Evolutionary conservation across 2,329 filamentous ascomycete genomes (phyloP).

Genomic region (Aplosporella prunicola): DNA sequence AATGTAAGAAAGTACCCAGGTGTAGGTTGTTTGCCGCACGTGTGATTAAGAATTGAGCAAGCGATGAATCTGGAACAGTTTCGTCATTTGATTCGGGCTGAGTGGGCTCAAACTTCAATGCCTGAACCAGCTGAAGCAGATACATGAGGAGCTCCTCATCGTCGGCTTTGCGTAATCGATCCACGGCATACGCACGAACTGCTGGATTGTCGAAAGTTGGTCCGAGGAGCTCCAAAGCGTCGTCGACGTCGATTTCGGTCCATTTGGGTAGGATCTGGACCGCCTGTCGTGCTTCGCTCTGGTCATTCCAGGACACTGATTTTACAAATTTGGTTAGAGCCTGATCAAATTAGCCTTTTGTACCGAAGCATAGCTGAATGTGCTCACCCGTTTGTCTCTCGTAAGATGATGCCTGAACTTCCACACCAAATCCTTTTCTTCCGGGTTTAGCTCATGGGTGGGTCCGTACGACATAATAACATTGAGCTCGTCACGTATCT

Average conservation of each 20-base stretch:
- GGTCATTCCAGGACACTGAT: conserved; percentile 88
- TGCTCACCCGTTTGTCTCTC: conserved; percentile 60
- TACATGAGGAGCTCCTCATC: conserved; percentile 89
- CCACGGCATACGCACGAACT: conserved; percentile 87
- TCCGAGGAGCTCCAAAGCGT: conserved; percentile 86
- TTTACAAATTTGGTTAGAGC: conserved; percentile 95
- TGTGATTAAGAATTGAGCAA: conserved; percentile 81
- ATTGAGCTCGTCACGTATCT: conserved; percentile 86
- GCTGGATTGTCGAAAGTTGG: conserved; percentile 83
- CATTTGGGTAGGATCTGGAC: conserved; percentile 84
- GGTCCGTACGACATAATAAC: conserved; percentile 84
- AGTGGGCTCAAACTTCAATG: conserved; percentile 74
- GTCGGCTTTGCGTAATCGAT: conserved; percentile 81
- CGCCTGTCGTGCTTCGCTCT: conserved; percentile 75
- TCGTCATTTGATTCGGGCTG: conserved; percentile 47
- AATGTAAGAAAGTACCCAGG: conserved; percentile 90
- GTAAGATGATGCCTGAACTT: conserved; percentile 93
- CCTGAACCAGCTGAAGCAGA: conserved; percentile 87
- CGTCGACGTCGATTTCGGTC: conserved; percentile 95
- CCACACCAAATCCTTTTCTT: conserved; percentile 96
- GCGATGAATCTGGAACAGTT: conserved; percentile 63
- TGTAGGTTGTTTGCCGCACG: conserved; percentile 81
- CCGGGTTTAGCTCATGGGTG: conserved; percentile 74
- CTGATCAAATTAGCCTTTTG: conserved; percentile 22
- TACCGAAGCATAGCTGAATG: conserved; percentile 1